phyloP scores from a whole-genome alignment of 1,284 basidiomycete species.

The Sanghuangporus sanghuang region DNA sequence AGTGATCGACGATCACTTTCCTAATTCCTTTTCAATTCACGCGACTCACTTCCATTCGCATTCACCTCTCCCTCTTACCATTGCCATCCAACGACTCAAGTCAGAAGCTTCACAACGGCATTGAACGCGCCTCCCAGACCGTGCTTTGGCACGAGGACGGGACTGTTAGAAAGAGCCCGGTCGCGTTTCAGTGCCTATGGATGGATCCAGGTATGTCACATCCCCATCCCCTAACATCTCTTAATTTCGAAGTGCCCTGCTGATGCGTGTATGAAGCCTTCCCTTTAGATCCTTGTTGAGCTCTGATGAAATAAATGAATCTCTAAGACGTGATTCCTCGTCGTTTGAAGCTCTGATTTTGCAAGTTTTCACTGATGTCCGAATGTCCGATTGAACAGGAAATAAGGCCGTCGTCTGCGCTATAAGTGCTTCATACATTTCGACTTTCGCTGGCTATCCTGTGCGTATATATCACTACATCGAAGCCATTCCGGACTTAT shows the following conservation, averaged over 20 bases:
- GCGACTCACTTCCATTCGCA: background rate
- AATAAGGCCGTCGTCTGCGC: slow-evolving; percentile 82
- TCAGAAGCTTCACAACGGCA: slow-evolving; percentile 7
- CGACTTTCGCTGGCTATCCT: slow-evolving; percentile 79
- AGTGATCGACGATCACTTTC: background rate
- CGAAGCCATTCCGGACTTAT: background rate
- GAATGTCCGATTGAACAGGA: slow-evolving; percentile 33
- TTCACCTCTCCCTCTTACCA: background rate
- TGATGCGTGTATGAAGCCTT: slow-evolving; percentile 30
- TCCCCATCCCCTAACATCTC: slow-evolving; percentile 4
- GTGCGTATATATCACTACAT: slow-evolving; percentile 35
- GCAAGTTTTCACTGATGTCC: slow-evolving; percentile 6
- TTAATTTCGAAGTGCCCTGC: slow-evolving; percentile 19
- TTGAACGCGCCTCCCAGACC: slow-evolving; percentile 11
- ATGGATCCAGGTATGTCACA: slow-evolving; percentile 58
- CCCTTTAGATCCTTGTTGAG: slow-evolving; percentile 57
- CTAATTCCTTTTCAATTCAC: background rate
- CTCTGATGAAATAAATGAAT: slow-evolving; percentile 55
- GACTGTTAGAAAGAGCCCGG: slow-evolving; percentile 4
- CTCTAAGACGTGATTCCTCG: slow-evolving; percentile 52
- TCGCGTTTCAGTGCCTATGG: slow-evolving; percentile 51
- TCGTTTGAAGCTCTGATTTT: slow-evolving; percentile 11
- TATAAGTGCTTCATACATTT: slow-evolving; percentile 76
- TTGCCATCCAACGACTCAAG: background rate
- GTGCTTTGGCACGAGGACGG: slow-evolving; percentile 20